Percentiles rank a stretch among this genome's conserved stretches.
These are phyloP conservation scores for Leishmania aethiopica DNA, from an alignment of 208 protist species.

Conservation along the genomic window DNA sequence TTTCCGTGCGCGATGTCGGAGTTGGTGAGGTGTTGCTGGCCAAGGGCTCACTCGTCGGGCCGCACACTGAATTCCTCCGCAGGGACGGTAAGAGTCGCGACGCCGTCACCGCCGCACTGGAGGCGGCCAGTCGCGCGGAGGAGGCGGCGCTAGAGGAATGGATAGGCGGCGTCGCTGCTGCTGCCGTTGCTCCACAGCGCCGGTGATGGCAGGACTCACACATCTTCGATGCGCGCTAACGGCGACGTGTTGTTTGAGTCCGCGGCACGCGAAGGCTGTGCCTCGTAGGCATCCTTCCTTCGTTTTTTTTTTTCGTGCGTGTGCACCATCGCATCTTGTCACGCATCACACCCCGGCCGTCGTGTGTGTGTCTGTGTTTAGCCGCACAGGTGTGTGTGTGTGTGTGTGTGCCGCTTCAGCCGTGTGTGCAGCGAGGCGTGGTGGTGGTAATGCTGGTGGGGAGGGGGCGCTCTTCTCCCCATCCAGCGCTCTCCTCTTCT, in stretches of 20 bases:
- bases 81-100: neutral
- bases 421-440: neutral
- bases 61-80: conserved; percentile 11
- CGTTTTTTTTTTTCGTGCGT: neutral
- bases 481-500: neutral
- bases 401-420: neutral
- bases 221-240: neutral
- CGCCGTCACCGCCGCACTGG: neutral
- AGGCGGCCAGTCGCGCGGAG: conserved; percentile 16
- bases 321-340: neutral
- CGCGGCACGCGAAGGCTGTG: neutral
- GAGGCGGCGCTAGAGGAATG: conserved; percentile 37
- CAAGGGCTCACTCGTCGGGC: conserved; percentile 38
- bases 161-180: conserved; percentile 31
- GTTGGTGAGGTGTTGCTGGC: conserved; percentile 65
- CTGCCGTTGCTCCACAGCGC: conserved; percentile 8
- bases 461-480: neutral
- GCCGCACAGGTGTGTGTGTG: neutral
- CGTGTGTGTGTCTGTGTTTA: neutral
- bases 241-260: neutral
- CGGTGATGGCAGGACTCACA: neutral
- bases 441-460: neutral
- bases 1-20: conserved; percentile 48
- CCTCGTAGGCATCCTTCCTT: neutral
- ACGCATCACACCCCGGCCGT: neutral